Evolutionary conservation across 2,329 filamentous ascomycete species (phyloP), one percentile per base, ranked within the genome.

Genomic region (Pseudocercospora eumusae): DNA sequence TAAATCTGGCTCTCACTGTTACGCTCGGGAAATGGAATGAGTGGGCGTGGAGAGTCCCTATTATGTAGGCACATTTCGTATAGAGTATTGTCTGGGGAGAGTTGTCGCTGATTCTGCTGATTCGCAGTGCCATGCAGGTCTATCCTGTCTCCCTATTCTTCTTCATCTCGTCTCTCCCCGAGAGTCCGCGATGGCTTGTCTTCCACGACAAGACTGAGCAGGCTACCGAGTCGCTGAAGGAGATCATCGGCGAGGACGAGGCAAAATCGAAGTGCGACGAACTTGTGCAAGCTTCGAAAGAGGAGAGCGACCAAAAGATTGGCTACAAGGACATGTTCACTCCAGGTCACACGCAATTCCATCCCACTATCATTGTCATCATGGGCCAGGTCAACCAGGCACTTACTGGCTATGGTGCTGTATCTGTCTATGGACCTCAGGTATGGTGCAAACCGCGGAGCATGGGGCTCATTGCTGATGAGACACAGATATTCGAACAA

Each of bases 321-420:
- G 75, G 78, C 9, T 87, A 87, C 67, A 74, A 76, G 59, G 82
- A 87, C 64, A 87, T 87, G 85, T 70, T 87, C 4, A 81, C 77
- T 0, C 84, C 83, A 0, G 73, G 77, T 0, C 79, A 83, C 44
- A 74, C 77, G 9, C 84, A 86, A 64, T 87, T 86, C 66, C 85
- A 87, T 66, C 84, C 85, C 0, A 86, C 83, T 18, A 50, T 62
- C 15, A 42, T 88, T 23, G 85, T 84, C 0, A 77, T 87, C 53
- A 87, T 87, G 84, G 84, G 84, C 0, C 84, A 88, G 70, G 73
- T 87, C 66, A 86, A 86, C 66, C 85, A 87, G 71, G 83, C 82
- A 1, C 72, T 85, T 56, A 84, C 82, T 0, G 82, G 82, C 8
- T 75, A 75, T 57, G 73, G 73, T 47, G 85, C 85, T 0, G 83